Conservation (phyloP, 2,329 filamentous ascomycete species). For the Alternaria brassicicola region DNA sequence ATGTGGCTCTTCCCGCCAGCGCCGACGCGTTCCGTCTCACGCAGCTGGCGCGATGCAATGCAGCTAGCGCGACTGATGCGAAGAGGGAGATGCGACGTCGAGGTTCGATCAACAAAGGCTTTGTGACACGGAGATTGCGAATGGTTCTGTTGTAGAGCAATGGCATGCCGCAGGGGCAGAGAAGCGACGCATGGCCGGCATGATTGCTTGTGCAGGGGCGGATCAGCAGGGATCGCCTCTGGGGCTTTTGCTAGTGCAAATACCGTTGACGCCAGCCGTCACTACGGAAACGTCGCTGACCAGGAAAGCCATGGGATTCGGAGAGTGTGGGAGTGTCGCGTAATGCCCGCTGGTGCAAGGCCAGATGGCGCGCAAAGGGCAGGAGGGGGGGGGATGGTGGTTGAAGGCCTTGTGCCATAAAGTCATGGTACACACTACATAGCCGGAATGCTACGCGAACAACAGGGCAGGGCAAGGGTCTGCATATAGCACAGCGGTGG, state of each 20-base stretch:
- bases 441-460: constrained; percentile 19
- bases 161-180: constrained; percentile 1
- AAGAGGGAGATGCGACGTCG: constrained; percentile 11
- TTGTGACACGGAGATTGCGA: constrained; percentile 34
- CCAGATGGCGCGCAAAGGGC: neutral
- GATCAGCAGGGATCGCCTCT: constrained; percentile 9
- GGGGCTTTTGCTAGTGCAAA: constrained; percentile 1
- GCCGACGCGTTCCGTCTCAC: neutral
- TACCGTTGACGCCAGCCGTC: constrained; percentile 3
- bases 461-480: constrained; percentile 8
- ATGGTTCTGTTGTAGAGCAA: constrained; percentile 1
- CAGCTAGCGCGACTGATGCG: constrained; percentile 20
- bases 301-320: neutral
- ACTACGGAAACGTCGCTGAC: neutral
- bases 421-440: constrained; percentile 13
- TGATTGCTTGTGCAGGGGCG: constrained; percentile 1
- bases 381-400: neutral
- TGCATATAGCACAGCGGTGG: constrained; percentile 12
- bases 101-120: constrained; percentile 12
- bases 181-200: constrained; percentile 1
- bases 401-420: neutral
- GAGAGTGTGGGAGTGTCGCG: neutral
- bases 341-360: neutral
- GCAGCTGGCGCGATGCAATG: constrained; percentile 4
- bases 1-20: constrained; percentile 5